These are phyloP conservation scores for Trichocladium uniseriatum DNA, from an alignment of 495 filamentous ascomycete species.

Conservation along the genomic window DNA sequence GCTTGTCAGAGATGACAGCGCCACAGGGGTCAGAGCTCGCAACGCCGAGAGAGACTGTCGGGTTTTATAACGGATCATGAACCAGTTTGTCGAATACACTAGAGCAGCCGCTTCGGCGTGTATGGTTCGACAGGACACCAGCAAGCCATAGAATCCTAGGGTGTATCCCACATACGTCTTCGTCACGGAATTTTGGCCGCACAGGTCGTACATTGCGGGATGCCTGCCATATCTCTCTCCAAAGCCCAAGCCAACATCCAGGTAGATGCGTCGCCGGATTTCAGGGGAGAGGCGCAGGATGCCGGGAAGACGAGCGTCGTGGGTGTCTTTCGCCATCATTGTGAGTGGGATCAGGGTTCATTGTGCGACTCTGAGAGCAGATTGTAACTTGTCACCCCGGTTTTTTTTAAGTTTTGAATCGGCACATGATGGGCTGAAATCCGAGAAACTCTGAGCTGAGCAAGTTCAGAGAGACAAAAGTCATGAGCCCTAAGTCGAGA, in stretches of 20 bases:
- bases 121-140: conserved; percentile 3
- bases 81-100: conserved; percentile 1
- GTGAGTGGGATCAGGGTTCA: no score
- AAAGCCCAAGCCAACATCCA: background rate
- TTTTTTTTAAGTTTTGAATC: no score
- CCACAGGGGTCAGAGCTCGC: background rate
- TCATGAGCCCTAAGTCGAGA: no score
- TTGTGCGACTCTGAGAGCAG: no score
- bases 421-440: no score
- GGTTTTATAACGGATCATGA: conserved; percentile 1
- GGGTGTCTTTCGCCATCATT: no score
- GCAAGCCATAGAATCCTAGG: conserved; percentile 1
- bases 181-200: background rate
- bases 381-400: no score
- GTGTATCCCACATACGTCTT: background rate
- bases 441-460: no score
- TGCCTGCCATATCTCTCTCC: background rate
- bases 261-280: background rate
- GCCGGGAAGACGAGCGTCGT: no score
- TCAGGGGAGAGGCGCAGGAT: background rate
- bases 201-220: background rate
- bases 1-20: background rate
- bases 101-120: background rate
- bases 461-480: no score
- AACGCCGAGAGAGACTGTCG: background rate